phyloP scores from a whole-genome alignment of 2,329 filamentous ascomycete species.

The Pezizomycotina sp. region DNA sequence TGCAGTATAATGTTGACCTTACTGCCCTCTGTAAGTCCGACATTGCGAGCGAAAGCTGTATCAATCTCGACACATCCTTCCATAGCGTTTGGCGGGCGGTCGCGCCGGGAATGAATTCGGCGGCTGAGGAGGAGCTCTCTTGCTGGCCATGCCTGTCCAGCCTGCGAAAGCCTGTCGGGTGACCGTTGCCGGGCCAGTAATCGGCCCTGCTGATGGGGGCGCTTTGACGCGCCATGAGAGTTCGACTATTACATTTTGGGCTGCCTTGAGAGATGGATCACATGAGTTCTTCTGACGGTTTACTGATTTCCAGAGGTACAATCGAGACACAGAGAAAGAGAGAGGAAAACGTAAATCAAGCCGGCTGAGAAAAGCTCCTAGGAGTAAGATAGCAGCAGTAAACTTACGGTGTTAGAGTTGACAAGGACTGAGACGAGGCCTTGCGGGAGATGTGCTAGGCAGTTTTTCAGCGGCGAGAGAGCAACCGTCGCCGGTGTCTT shows the following conservation, averaged over 20 bases:
- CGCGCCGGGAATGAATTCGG: conserved; percentile 18
- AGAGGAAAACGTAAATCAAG: too few relatives aligned
- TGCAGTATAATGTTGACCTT: conserved; percentile 50
- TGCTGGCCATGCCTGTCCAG: conserved; percentile 97
- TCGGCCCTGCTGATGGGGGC: conserved; percentile 31
- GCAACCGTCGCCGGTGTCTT: conserved; percentile 61
- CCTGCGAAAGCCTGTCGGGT: conserved; percentile 59
- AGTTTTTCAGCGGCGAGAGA: conserved; percentile 78
- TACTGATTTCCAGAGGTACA: too few relatives aligned
- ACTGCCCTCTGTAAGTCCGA: conserved; percentile 24
- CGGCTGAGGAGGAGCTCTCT: conserved; percentile 47
- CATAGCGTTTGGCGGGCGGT: conserved; percentile 15
- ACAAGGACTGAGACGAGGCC: conserved; percentile 70
- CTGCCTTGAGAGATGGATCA: conserved; percentile 48
- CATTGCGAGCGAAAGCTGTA: conserved; percentile 24
- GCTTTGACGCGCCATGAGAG: conserved; percentile 52
- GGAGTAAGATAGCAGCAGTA: neutral
- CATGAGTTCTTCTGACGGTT: too few relatives aligned
- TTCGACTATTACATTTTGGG: conserved; percentile 93
- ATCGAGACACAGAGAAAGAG: too few relatives aligned
- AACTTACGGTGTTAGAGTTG: conserved; percentile 71
- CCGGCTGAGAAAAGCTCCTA: too few relatives aligned
- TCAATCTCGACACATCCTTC: conserved; percentile 26
- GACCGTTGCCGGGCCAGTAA: conserved; percentile 29
- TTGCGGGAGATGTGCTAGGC: conserved; percentile 78